These are phyloP conservation scores for Aspergillus spinulosporus DNA, from an alignment of 2,329 filamentous ascomycete genomes.

Conservation along the genomic window DNA sequence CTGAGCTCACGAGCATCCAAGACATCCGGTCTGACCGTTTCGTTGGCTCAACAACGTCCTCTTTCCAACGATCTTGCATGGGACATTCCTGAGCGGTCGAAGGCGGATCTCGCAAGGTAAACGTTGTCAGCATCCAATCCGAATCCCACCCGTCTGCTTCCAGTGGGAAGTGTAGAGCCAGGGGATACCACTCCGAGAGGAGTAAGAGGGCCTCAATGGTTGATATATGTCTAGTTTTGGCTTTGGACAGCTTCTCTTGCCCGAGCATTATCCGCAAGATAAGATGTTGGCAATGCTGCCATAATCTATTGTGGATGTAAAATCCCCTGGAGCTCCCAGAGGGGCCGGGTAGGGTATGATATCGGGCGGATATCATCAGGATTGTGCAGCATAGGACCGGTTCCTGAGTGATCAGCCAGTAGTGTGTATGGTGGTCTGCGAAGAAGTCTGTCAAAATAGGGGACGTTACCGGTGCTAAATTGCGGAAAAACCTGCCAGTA, in stretches of 20 bases:
- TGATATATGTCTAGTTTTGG: conserved; percentile 50
- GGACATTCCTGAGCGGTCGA: conserved; percentile 31
- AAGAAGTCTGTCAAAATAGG: conserved; percentile 52
- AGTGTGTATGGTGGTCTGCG: conserved; percentile 48
- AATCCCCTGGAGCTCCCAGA: conserved; percentile 48
- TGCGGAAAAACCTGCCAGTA: conserved; percentile 44
- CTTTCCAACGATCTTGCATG: conserved; percentile 47
- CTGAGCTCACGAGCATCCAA: conserved; percentile 58
- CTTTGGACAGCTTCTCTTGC: conserved; percentile 52
- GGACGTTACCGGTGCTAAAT: conserved; percentile 48
- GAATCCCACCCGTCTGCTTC: conserved; percentile 57
- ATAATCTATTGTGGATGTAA: conserved; percentile 53
- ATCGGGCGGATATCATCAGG: conserved; percentile 54
- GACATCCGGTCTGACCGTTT: conserved; percentile 58
- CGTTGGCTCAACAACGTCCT: conserved; percentile 55
- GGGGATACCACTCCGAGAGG: conserved; percentile 56
- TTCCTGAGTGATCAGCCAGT: conserved; percentile 50
- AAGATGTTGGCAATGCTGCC: conserved; percentile 55
- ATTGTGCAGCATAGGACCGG: conserved; percentile 55
- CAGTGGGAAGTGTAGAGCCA: conserved; percentile 54
- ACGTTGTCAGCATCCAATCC: conserved; percentile 47
- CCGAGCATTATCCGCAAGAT: conserved; percentile 54
- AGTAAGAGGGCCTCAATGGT: conserved; percentile 55
- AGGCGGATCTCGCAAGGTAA: conserved; percentile 42
- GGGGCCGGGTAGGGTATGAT: conserved; percentile 41